These are phyloP conservation scores for Colletotrichum magnum DNA, from an alignment of 2,329 filamentous ascomycete genomes.

Conservation along the genomic window DNA sequence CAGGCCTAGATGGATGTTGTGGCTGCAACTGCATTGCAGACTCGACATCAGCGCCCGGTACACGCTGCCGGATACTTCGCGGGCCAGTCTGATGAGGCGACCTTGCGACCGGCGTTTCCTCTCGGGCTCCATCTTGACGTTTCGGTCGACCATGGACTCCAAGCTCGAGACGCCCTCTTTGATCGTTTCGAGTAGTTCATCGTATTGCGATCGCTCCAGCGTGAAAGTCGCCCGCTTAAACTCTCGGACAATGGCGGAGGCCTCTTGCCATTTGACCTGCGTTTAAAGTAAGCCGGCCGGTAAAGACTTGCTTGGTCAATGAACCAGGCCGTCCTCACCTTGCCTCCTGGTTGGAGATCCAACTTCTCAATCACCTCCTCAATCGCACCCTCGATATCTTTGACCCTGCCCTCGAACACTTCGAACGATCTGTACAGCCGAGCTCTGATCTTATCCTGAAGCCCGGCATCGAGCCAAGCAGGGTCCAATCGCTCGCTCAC, in stretches of 20 bases:
- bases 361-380: constrained; percentile 38
- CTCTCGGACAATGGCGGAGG: neutral
- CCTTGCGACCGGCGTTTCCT: constrained; percentile 41
- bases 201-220: constrained; percentile 32
- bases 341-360: neutral
- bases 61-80: constrained; percentile 42
- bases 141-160: constrained; percentile 41
- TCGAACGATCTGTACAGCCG: constrained; percentile 44
- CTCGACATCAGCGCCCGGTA: constrained; percentile 24
- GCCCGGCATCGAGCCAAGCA: constrained; percentile 44
- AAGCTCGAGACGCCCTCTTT: constrained; percentile 44
- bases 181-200: constrained; percentile 32
- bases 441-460: constrained; percentile 41
- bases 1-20: constrained; percentile 43
- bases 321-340: neutral
- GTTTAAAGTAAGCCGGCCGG: neutral
- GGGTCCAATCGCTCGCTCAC: constrained; percentile 47
- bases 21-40: constrained; percentile 22
- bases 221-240: constrained; percentile 38
- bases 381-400: constrained; percentile 44
- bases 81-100: constrained; percentile 41
- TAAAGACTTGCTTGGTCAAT: neutral
- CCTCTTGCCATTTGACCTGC: neutral
- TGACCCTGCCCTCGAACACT: constrained; percentile 44
- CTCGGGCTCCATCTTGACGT: constrained; percentile 43